Conservation (phyloP, 192 early-diverging fungal species). For the Coemansia sp. region DNA sequence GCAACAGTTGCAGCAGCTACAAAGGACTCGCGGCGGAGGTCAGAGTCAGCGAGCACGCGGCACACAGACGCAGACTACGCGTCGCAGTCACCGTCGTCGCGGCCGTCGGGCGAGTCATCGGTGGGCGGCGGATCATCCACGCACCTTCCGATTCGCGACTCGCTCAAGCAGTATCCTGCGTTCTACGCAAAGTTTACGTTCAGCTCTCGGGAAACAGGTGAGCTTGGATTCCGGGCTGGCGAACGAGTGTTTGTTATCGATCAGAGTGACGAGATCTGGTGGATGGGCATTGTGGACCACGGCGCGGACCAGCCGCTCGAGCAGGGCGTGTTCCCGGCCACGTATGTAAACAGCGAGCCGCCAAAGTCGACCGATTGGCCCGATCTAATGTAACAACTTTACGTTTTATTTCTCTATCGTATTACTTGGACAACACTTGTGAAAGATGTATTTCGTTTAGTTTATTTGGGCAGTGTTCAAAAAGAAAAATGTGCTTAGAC, state of each 20-base stretch:
- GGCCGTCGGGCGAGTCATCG: slow-evolving; percentile 47
- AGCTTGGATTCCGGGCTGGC: slow-evolving; percentile 67
- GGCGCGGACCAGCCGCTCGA: slow-evolving; percentile 57
- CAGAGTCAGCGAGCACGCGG: slow-evolving; percentile 43
- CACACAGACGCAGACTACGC: slow-evolving; percentile 25
- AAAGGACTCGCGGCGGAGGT: slow-evolving; percentile 27
- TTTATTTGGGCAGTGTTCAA: neutral
- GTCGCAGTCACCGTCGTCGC: slow-evolving; percentile 40
- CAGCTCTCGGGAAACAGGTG: slow-evolving; percentile 69
- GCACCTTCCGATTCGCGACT: slow-evolving; percentile 54
- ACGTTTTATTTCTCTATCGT: slow-evolving; percentile 1
- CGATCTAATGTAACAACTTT: slow-evolving; percentile 39
- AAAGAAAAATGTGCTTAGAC: slow-evolving; percentile 12
- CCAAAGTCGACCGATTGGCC: slow-evolving; percentile 51
- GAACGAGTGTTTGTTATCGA: slow-evolving; percentile 75
- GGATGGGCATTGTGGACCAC: slow-evolving; percentile 71
- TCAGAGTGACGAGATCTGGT: slow-evolving; percentile 78
- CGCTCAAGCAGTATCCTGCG: slow-evolving; percentile 54
- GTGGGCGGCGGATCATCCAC: slow-evolving; percentile 27
- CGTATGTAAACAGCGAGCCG: slow-evolving; percentile 62
- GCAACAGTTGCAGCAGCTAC: slow-evolving; percentile 7
- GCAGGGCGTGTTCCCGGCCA: slow-evolving; percentile 79
- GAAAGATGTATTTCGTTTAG: neutral
- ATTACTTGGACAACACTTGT: neutral
- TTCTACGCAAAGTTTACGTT: slow-evolving; percentile 77